Conservation (phyloP, 306 rosid genomes). For the Begonia loranthoides region DNA sequence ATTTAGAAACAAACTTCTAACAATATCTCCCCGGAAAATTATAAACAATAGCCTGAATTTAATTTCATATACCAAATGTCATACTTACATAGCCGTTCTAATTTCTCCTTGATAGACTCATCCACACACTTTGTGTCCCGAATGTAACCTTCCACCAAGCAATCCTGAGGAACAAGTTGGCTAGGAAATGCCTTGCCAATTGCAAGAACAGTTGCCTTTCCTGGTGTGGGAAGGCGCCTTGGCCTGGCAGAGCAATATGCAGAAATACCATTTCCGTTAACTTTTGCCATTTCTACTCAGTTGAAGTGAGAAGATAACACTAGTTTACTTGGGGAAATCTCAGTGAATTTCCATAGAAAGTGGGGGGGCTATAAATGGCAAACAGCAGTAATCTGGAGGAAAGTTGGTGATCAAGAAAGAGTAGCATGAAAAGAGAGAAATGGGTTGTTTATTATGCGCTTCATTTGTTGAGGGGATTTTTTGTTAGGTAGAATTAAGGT, state of each 20-base stretch:
- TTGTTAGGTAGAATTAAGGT: constrained; percentile 26
- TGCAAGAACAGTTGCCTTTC: constrained; percentile 80
- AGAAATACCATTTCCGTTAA: constrained; percentile 19
- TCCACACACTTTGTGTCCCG: constrained; percentile 82
- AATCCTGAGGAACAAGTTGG: constrained; percentile 86
- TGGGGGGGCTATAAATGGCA: constrained; percentile 24
- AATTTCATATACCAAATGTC: too few species aligned
- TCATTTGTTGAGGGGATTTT: constrained; percentile 13
- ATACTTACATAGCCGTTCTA: constrained; percentile 80
- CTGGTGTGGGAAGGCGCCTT: constrained; percentile 40
- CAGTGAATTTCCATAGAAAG: constrained; percentile 7
- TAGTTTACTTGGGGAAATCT: constrained; percentile 11
- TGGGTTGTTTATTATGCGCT: constrained; percentile 7
- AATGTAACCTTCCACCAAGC: constrained; percentile 87
- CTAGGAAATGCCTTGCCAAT: constrained; percentile 84
- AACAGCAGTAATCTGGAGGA: constrained; percentile 29
- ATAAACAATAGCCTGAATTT: too few species aligned
- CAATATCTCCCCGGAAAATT: too few species aligned
- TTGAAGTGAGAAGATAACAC: not conserved
- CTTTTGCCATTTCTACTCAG: constrained; percentile 36
- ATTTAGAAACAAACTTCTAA: too few species aligned
- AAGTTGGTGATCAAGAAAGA: constrained; percentile 44
- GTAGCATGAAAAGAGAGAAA: constrained; percentile 35
- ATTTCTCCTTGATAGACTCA: constrained; percentile 54
- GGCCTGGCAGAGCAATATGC: constrained; percentile 6